These are phyloP conservation scores for Colletotrichum echinochloae DNA, from an alignment of 2,329 filamentous ascomycete genomes.

Conservation along the genomic window DNA sequence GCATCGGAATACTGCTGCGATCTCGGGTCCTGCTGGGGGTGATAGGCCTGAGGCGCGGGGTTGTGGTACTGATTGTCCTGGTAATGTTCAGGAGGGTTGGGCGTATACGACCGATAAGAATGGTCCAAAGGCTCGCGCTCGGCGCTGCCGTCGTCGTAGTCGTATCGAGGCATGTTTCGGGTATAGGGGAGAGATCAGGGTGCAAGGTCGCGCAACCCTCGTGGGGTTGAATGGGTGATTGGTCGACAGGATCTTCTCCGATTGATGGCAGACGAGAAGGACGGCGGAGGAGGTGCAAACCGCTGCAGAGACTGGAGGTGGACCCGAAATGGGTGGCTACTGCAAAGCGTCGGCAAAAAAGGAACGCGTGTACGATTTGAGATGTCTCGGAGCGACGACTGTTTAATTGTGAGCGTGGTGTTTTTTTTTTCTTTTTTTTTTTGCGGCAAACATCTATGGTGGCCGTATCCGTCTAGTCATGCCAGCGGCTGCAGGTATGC, in stretches of 20 bases:
- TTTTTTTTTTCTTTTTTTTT: too few species aligned
- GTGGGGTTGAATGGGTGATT: constrained; percentile 22
- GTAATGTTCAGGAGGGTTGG: constrained; percentile 35
- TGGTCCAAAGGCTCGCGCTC: constrained; percentile 42
- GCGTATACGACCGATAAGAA: constrained; percentile 36
- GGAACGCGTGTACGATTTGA: constrained; percentile 29
- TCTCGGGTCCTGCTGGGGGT: constrained; percentile 20
- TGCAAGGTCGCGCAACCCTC: constrained; percentile 27
- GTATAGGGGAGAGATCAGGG: constrained; percentile 28
- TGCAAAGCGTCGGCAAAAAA: constrained; percentile 7
- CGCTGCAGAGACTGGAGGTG: constrained; percentile 12
- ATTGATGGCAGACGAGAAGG: not conserved
- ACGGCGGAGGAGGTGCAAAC: constrained; percentile 1
- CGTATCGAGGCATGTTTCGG: constrained; percentile 43
- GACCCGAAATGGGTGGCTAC: constrained; percentile 2
- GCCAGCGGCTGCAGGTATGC: constrained; percentile 23
- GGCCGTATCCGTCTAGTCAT: constrained; percentile 16
- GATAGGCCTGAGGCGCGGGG: constrained; percentile 28
- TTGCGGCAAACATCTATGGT: constrained; percentile 2
- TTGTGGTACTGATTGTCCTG: constrained; percentile 35
- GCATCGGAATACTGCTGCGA: constrained; percentile 42
- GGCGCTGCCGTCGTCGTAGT: constrained; percentile 39
- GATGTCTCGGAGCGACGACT: constrained; percentile 33
- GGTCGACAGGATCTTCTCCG: constrained; percentile 11
- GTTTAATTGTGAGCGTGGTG: constrained; percentile 29